Evolutionary conservation across 768 basidiomycete genomes (phyloP).

Genomic region (Solioccasus polychromus): DNA sequence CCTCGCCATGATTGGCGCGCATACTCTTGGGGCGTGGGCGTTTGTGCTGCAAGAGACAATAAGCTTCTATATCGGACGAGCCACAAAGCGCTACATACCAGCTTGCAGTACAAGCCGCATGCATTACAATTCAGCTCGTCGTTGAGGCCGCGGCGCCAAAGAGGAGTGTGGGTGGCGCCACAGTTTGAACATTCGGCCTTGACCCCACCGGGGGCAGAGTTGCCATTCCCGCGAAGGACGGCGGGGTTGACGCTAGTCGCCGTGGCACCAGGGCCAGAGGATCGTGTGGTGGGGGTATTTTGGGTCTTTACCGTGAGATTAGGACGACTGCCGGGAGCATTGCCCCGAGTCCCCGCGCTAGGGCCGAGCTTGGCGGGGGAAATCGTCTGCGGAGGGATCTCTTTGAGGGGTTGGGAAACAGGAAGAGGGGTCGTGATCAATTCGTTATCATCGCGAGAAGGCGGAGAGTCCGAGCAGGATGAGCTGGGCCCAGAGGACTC

Average conservation of each 20-base stretch:
- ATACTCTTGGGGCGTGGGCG: slow-evolving; percentile 86
- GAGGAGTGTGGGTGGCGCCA: slow-evolving; percentile 83
- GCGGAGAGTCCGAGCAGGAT: slow-evolving; percentile 11
- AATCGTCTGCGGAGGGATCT: slow-evolving; percentile 47
- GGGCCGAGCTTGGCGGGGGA: slow-evolving; percentile 58
- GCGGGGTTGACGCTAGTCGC: slow-evolving; percentile 55
- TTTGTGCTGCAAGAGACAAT: slow-evolving; percentile 58
- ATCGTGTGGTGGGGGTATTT: slow-evolving; percentile 40
- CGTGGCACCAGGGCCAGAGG: slow-evolving; percentile 63
- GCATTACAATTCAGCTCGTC: slow-evolving; percentile 91
- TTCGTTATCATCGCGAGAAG: slow-evolving; percentile 10
- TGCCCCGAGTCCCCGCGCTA: slow-evolving; percentile 48
- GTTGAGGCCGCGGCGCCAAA: slow-evolving; percentile 83
- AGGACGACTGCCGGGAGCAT: slow-evolving; percentile 46
- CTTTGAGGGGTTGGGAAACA: slow-evolving; percentile 41
- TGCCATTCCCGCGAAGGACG: slow-evolving; percentile 30
- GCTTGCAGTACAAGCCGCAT: slow-evolving; percentile 83
- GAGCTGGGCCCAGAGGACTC: slow-evolving; percentile 17
- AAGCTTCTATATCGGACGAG: not conserved
- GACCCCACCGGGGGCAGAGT: slow-evolving; percentile 51
- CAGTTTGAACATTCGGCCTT: slow-evolving; percentile 89
- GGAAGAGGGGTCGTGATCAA: slow-evolving; percentile 19
- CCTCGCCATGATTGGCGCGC: slow-evolving; percentile 74
- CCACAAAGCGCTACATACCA: slow-evolving; percentile 50
- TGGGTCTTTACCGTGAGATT: slow-evolving; percentile 63